Base-by-base conservation (phyloP, 2,329 filamentous ascomycete species). In the Epicoccum nigrum region DNA sequence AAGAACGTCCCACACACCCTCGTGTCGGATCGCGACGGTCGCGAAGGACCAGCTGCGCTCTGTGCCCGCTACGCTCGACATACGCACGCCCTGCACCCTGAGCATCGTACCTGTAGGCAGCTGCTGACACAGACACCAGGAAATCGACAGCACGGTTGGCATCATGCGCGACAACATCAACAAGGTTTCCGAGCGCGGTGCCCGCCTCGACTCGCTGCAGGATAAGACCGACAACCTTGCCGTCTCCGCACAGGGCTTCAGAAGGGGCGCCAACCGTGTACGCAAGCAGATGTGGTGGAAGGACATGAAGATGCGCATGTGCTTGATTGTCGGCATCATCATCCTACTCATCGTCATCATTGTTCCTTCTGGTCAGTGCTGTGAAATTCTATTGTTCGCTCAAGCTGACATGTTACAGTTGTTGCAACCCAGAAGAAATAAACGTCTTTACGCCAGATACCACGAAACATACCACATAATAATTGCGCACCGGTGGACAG, bases 221-320 rank as follows among this genome's bases (percentile, higher is more conserved):
- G 89, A 94, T 76, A 96, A 96, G 84, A 97, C 90, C 61, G 78
- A 97, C 79, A 95, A 96, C 78, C 83, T 99, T 63, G 92, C 92
- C 54, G 86, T 88, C 58, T 96, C 92, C 28, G 93, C 94, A 53
- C 92, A 96, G 76, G 92, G 91, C 58, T 99, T 99, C 85, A 90
- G 92, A 69, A 88, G 92, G 63, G 93, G 94, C 60, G 94, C 95
- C 77, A 99, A 97, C 82, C 83, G 91, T 68, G 93, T 99, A 65
- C 87, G 94, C 76, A 80, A 80, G 77, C 87, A 96, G 77, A 97
- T 97, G 93, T 97, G 93, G 93, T 97, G 92, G 93, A 97, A 97
- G 84, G 93, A 97, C 73, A 96, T 97, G 91, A 97, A 97, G 86
- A 99, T 99, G 94, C 87, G 94, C 76, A 94, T 97, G 82, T 97